phyloP scores from a whole-genome alignment of 768 basidiomycete species.

The Suillus paluster region DNA sequence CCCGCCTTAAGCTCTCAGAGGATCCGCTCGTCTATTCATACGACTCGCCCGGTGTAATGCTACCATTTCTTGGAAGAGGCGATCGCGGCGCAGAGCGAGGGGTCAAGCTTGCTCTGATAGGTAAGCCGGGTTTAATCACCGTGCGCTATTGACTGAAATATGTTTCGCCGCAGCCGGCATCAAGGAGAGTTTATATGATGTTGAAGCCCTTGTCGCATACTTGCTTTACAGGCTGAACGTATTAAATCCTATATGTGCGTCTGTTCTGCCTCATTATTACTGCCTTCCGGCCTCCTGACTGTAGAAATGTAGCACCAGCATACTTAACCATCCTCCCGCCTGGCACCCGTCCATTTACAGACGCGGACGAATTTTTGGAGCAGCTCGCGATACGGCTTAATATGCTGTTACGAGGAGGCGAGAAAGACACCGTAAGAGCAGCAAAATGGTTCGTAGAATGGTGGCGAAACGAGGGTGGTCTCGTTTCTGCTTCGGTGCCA shows the following conservation, averaged over 20 bases:
- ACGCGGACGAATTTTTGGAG: constrained; percentile 68
- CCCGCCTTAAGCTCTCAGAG: constrained; percentile 81
- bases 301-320: constrained; percentile 57
- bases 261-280: constrained; percentile 13
- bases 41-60: constrained; percentile 97
- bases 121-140: constrained; percentile 44
- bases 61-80: constrained; percentile 90
- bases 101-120: constrained; percentile 90
- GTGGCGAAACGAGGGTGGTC: constrained; percentile 82
- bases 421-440: constrained; percentile 70
- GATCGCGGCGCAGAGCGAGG: constrained; percentile 87
- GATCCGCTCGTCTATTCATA: constrained; percentile 89
- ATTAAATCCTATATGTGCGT: constrained; percentile 72
- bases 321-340: constrained; percentile 67
- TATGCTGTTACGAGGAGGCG: constrained; percentile 81
- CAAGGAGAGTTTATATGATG: constrained; percentile 90
- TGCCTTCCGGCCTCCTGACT: constrained; percentile 12
- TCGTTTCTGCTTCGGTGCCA: constrained; percentile 52
- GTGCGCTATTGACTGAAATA: constrained; percentile 4
- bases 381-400: constrained; percentile 75
- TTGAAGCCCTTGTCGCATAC: constrained; percentile 84
- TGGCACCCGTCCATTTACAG: constrained; percentile 57
- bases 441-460: constrained; percentile 83
- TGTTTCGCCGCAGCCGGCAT: constrained; percentile 70
- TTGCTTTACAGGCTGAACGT: constrained; percentile 84